Percentiles rank a stretch among this genome's conserved stretches.
Conservation (phyloP, 2,329 filamentous ascomycete species). For the Penicillium sp. region DNA sequence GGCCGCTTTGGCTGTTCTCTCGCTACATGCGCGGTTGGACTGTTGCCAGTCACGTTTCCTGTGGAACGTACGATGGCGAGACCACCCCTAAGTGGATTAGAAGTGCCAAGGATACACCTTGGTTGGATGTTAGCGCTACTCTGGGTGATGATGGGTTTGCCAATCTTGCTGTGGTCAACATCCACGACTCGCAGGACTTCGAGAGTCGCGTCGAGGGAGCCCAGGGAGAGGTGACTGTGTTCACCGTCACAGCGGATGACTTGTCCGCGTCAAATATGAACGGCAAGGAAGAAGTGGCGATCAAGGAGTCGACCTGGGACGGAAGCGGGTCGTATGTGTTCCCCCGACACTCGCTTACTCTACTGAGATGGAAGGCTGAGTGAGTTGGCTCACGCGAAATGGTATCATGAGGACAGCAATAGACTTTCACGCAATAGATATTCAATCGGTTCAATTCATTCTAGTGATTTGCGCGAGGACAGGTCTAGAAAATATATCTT, state of each 20-base stretch:
- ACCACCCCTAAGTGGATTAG: slow-evolving; percentile 39
- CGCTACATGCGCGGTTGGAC: slow-evolving; percentile 72
- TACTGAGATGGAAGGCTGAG: slow-evolving; percentile 56
- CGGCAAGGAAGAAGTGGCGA: slow-evolving; percentile 59
- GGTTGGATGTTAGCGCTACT: slow-evolving; percentile 43
- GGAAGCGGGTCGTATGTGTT: slow-evolving; percentile 63
- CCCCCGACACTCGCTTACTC: slow-evolving; percentile 66
- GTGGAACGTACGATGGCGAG: slow-evolving; percentile 61
- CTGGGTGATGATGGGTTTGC: slow-evolving; percentile 56
- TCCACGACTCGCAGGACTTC: slow-evolving; percentile 60
- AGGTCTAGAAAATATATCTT: neutral
- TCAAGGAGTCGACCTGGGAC: slow-evolving; percentile 62
- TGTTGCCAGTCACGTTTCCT: slow-evolving; percentile 62
- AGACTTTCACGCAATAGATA: neutral
- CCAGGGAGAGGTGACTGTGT: slow-evolving; percentile 54
- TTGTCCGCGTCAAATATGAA: slow-evolving; percentile 62
- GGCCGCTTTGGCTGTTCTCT: slow-evolving; percentile 67
- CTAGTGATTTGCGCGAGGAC: too few species aligned
- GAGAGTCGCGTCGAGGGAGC: slow-evolving; percentile 60
- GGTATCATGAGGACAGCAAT: neutral
- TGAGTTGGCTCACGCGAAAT: neutral
- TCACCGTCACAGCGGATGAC: slow-evolving; percentile 58
- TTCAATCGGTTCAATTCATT: neutral
- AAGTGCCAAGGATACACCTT: slow-evolving; percentile 62
- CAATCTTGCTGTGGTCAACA: slow-evolving; percentile 70